phyloP scores from a whole-genome alignment of 441 rosid species.

The Gossypium gossypioides region DNA sequence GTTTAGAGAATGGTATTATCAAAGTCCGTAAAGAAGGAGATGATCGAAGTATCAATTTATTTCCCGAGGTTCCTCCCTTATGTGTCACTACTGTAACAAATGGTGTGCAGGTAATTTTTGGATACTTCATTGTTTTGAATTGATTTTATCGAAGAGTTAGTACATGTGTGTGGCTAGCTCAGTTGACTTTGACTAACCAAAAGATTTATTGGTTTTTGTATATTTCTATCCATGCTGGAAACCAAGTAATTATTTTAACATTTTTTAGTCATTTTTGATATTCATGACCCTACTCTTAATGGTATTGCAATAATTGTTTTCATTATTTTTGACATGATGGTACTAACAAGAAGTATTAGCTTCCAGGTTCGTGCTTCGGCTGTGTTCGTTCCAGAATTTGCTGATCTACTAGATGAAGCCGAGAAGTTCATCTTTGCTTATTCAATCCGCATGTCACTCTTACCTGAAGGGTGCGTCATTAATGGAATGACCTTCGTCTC shows the following conservation, averaged over 20 bases:
- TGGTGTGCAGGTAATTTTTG: slow-evolving; percentile 36
- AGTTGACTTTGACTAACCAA: not conserved
- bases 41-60: slow-evolving; percentile 31
- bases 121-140: not conserved
- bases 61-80: slow-evolving; percentile 43
- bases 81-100: slow-evolving; percentile 49
- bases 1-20: slow-evolving; percentile 42
- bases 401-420: slow-evolving; percentile 18
- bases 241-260: not conserved
- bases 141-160: not conserved
- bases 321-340: not conserved
- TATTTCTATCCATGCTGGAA: not conserved
- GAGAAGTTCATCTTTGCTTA: slow-evolving; percentile 35
- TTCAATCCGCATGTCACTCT: slow-evolving; percentile 54
- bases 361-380: slow-evolving; percentile 52
- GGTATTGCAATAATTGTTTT: not conserved
- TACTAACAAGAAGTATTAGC: not conserved
- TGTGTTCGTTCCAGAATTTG: slow-evolving; percentile 41
- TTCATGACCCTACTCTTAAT: not conserved
- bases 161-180: not conserved
- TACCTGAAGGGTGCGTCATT: slow-evolving; percentile 42
- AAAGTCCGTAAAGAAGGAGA: slow-evolving; percentile 27
- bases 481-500: slow-evolving; percentile 34
- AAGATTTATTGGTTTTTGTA: not conserved
- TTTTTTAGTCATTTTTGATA: not conserved